Evolutionary conservation across 345 rosid species (phyloP).

Genomic region (Dipteronia dyeriana): DNA sequence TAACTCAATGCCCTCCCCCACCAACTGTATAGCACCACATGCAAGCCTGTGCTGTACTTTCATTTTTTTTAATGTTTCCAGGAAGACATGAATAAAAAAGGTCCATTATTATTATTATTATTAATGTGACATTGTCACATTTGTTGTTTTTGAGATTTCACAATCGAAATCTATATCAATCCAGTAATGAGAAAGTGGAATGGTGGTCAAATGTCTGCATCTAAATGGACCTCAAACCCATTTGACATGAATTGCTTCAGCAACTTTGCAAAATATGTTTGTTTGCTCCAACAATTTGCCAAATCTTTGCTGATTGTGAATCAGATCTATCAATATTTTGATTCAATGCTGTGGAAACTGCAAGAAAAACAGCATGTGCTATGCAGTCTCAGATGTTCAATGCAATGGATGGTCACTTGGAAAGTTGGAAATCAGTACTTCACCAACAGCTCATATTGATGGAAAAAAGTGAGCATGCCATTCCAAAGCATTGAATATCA

Average conservation of each 20-base stretch:
- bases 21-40: slow-evolving; percentile 27
- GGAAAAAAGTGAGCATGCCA: slow-evolving; percentile 1
- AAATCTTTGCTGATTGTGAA: neutral
- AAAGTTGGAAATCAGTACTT: neutral
- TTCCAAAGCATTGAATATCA: neutral
- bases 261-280: neutral
- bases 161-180: neutral
- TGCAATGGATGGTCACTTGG: neutral
- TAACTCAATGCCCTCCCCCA: slow-evolving; percentile 33
- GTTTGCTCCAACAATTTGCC: neutral
- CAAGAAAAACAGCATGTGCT: neutral
- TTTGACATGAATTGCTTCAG: neutral
- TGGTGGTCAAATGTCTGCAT: no score
- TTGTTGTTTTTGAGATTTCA: no score
- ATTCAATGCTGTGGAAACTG: neutral
- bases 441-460: neutral
- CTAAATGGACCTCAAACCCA: neutral
- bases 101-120: no score
- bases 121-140: no score
- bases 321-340: neutral
- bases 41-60: neutral
- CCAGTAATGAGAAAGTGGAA: neutral
- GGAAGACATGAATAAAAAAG: no score
- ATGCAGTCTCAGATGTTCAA: neutral
- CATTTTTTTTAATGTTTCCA: no score